Percentiles rank a stretch among this genome's conserved stretches.
Conservation (phyloP, 441 rosid genomes). For the Pelargonium myrrhifolium region DNA sequence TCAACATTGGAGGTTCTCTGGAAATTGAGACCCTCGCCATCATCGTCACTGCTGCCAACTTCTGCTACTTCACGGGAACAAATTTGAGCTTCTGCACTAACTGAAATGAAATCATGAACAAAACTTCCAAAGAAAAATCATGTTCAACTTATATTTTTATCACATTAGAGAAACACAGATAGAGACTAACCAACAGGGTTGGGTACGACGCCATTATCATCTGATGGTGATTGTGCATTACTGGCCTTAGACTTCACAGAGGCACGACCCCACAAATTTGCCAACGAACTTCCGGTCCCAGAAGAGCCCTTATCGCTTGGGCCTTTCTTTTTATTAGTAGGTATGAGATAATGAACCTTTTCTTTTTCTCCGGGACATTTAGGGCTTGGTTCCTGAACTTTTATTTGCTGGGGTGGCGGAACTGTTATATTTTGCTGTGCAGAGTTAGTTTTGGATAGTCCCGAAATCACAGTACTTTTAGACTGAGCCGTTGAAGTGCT, state of each 20-base stretch:
- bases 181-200: slow-evolving; percentile 36
- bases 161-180: slow-evolving; percentile 12
- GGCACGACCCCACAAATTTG: slow-evolving; percentile 71
- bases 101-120: slow-evolving; percentile 13
- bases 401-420: slow-evolving; percentile 28
- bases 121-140: no score
- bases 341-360: slow-evolving; percentile 29
- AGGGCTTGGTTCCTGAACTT: slow-evolving; percentile 33
- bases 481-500: slow-evolving; percentile 26
- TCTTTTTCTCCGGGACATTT: slow-evolving; percentile 35
- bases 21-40: slow-evolving; percentile 37
- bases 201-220: slow-evolving; percentile 18
- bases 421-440: slow-evolving; percentile 22
- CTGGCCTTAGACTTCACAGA: slow-evolving; percentile 46
- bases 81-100: slow-evolving; percentile 47
- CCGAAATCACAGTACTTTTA: slow-evolving; percentile 31
- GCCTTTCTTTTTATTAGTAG: slow-evolving; percentile 36
- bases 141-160: not conserved
- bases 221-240: slow-evolving; percentile 23
- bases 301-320: slow-evolving; percentile 36
- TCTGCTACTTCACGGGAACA: slow-evolving; percentile 31
- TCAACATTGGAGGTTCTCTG: slow-evolving; percentile 40
- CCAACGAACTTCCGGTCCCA: slow-evolving; percentile 47
- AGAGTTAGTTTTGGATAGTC: slow-evolving; percentile 25
- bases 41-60: slow-evolving; percentile 46